Base-by-base conservation (phyloP, 2,329 filamentous ascomycete species). In the Exserohilum turcica region DNA sequence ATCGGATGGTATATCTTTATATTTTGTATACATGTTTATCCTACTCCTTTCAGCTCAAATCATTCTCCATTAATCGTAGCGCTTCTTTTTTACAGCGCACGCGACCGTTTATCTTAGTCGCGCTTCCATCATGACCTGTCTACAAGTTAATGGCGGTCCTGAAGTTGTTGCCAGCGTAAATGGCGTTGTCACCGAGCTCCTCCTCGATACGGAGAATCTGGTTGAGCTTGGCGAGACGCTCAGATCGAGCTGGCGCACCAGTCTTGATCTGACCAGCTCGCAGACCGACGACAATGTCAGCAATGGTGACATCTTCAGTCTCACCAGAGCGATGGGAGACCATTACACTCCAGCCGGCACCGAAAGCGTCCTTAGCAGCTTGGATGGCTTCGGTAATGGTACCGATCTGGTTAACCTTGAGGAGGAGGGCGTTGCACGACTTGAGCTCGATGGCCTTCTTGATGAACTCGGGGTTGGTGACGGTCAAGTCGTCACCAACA, bases 331-430 rank as follows among this genome's bases (percentile, higher is more conserved):
- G 89, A 86, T 99, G 94, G 65, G 94, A 97, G 64, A 99, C 94
- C 94, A 99, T 97, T 83, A 99, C 92, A 77, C 93, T 93, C 94
- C 94, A 99, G 77, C 86, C 87, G 70, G 91, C 93, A 67, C 89
- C 68, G 77, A 94, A 97, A 45, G 93, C 95, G 82, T 97, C 94
- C 86, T 97, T 97, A 78, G 94, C 93, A 51, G 94, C 94, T 84
- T 97, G 92, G 82, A 97, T 97, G 56, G 94, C 96, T 85, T 99
- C 94, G 70, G 91, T 95, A 74, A 99, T 87, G 68, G 94, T 97
- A 81, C 94, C 94, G 72, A 99, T 99, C 86, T 99, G 94, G 90
- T 99, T 99, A 80, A 99, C 92, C 89, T 99, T 99, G 77, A 99
- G 91, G 61, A 99, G 86, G 56, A 99, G 89, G 65, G 92, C 90